Evolutionary conservation across 177 flowering plant species (phyloP).

Genomic region (Vitis hybrid): DNA sequence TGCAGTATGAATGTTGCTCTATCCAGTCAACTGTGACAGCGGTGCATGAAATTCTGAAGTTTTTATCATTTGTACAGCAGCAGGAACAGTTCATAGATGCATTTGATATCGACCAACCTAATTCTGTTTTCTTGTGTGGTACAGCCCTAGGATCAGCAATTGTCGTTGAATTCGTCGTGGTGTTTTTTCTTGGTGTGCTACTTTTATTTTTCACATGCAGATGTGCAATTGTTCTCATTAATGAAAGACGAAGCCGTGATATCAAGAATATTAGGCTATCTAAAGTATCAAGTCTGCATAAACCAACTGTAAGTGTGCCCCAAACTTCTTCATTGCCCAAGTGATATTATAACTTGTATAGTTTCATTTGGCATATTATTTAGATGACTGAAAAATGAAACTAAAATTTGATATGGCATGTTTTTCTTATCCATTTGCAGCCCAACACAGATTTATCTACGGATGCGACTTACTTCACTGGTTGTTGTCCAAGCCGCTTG

Average conservation of each 20-base stretch:
- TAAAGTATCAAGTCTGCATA: slow-evolving; percentile 16
- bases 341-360: background rate
- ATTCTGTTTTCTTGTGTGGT: background rate
- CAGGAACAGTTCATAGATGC: no score
- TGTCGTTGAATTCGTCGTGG: slow-evolving; percentile 48
- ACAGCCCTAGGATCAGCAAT: slow-evolving; percentile 76
- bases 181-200: slow-evolving; percentile 52
- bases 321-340: background rate
- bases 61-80: no score
- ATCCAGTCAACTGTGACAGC: no score
- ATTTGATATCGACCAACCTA: no score
- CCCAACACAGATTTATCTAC: slow-evolving; percentile 22
- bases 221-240: slow-evolving; percentile 64
- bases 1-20: no score
- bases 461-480: slow-evolving; percentile 31
- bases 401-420: background rate
- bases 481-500: slow-evolving; percentile 37
- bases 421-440: slow-evolving; percentile 21
- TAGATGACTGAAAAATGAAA: background rate
- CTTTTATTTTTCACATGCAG: slow-evolving; percentile 76
- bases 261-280: slow-evolving; percentile 17
- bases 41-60: no score
- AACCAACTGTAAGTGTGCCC: slow-evolving; percentile 34
- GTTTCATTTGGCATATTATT: background rate
- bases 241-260: slow-evolving; percentile 36